These are phyloP conservation scores for Oryza glaberrima DNA, from an alignment of 176 grass and related monocot species.

Conservation along the genomic window DNA sequence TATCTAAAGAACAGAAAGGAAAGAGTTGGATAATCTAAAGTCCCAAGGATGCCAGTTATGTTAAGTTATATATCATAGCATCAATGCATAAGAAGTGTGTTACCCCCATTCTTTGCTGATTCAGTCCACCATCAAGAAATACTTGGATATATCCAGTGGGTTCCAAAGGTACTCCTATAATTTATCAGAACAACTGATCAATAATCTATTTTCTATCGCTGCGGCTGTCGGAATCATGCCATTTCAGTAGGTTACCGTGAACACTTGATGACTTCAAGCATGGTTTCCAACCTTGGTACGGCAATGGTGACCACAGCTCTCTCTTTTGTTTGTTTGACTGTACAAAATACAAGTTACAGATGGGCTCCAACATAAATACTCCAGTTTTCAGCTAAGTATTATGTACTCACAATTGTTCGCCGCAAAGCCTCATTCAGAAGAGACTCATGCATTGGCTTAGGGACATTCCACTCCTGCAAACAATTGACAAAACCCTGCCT, in stretches of 20 bases:
- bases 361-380: not conserved
- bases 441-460: conserved; percentile 75
- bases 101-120: conserved; percentile 98
- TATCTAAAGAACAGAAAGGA: conserved; percentile 67
- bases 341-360: conserved; percentile 30
- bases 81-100: conserved; percentile 16
- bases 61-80: conserved; percentile 17
- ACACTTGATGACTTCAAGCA: conserved; percentile 52
- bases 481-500: not conserved
- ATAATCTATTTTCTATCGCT: too few species aligned
- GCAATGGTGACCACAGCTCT: conserved; percentile 76
- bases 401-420: conserved; percentile 57
- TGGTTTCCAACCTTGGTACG: conserved; percentile 78
- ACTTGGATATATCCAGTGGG: conserved; percentile 87
- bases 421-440: conserved; percentile 66
- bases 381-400: conserved; percentile 19
- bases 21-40: conserved; percentile 11
- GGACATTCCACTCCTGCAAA: conserved; percentile 88
- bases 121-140: conserved; percentile 97
- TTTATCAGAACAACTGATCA: conserved; percentile 21
- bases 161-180: conserved; percentile 53
- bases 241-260: conserved; percentile 54
- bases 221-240: too few species aligned
- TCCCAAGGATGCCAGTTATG: conserved; percentile 15
- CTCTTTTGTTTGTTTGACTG: conserved; percentile 66